Conservation (phyloP, 768 basidiomycete genomes). For the Baorangia bicolor region DNA sequence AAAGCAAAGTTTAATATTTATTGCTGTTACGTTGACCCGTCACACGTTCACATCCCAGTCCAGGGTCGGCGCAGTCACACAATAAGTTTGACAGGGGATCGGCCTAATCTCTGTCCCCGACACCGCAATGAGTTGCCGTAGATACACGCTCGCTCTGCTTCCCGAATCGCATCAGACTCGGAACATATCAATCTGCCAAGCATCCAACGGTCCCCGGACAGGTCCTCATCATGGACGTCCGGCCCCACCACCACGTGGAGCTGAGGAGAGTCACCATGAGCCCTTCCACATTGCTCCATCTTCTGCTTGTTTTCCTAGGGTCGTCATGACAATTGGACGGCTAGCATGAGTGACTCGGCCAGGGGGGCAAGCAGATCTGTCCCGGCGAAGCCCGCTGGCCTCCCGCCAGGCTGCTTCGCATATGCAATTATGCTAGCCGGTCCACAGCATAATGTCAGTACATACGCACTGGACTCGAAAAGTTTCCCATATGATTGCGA, state of each 20-base stretch:
- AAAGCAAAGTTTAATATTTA: constrained; percentile 22
- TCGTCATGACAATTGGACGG: constrained; percentile 5
- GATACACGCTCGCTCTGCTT: not conserved
- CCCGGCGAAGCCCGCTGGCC: not conserved
- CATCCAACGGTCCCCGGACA: not conserved
- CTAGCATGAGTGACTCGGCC: not conserved
- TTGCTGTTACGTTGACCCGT: not conserved
- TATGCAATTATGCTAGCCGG: not conserved
- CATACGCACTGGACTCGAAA: not conserved
- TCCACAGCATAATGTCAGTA: not conserved
- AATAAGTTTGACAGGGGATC: constrained; percentile 1
- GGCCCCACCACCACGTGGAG: not conserved
- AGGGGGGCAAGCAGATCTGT: not conserved
- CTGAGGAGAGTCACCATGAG: not conserved
- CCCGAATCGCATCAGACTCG: too few species aligned
- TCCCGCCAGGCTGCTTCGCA: not conserved
- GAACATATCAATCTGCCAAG: not conserved
- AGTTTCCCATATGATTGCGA: not conserved
- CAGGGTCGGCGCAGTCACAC: constrained; percentile 18
- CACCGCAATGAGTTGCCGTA: constrained; percentile 22
- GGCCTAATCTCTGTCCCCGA: not conserved
- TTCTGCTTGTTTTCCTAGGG: not conserved
- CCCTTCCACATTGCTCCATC: not conserved
- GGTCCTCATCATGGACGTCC: not conserved
- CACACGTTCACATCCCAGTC: constrained; percentile 12